Evolutionary conservation across 2,329 filamentous ascomycete species (phyloP), one percentile per base, ranked within the genome.

Genomic region (Colletotrichum salicis): DNA sequence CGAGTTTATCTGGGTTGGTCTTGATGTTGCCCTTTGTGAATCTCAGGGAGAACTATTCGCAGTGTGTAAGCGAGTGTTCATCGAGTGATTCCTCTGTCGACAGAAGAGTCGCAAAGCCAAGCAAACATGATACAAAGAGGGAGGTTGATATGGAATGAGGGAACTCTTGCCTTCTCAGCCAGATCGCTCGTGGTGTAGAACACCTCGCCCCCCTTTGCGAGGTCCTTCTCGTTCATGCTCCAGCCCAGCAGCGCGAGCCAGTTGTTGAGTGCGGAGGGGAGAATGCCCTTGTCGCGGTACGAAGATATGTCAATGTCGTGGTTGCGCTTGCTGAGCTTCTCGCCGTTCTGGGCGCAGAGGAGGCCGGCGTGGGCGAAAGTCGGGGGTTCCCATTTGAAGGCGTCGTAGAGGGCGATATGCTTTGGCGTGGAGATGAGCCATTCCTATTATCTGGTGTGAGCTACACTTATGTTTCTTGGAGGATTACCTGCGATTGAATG

Each of bases 401-500:
- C 93, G 60, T 93, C 82, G 79, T 96, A 96, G n/a, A 96, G 80
- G 54, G 88, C 85, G 55, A 90, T 80, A 76, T 92, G 90, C 73
- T 88, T 93, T 0, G 95, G 95, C 0, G 96, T 98, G 0, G 95
- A 97, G 41, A 96, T 90, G 83, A 99, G 93, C 96, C 96, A 99
- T 88, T 99, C 96, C 87, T 93, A 64, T 29, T 11, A 15, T 15
- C 11, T 19, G 15, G 4, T 27, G 59, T 68, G 6, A 66, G 37
- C 45, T 45, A 19, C 22, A 31, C 33, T 41, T 31, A 57, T 35
- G 41, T 5, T 48, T 33, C 45, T 13, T 11, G 27, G 6, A 31
- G 33, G 29, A 6, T 41, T 6, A 19, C 15, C 37, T 19, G 1
- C 19, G 13, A 41, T 5, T 5, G 37, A 41, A 41, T 41, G 6